Evolutionary conservation across 2,329 filamentous ascomycete species (phyloP).

Genomic region (Septoria linicola): DNA sequence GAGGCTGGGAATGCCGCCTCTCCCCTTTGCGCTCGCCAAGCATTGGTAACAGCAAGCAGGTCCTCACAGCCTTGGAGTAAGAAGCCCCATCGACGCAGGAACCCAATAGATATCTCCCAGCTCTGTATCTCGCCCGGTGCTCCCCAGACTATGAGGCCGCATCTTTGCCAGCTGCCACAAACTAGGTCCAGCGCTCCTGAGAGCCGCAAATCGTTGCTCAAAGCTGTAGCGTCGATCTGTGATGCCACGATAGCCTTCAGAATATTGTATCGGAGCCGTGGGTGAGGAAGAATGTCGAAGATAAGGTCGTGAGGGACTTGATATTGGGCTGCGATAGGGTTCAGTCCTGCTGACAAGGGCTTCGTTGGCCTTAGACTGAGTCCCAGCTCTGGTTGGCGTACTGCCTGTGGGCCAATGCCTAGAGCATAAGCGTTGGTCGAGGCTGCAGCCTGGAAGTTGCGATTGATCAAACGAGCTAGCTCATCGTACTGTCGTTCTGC

Average conservation of each 20-base stretch:
- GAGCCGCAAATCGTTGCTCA: conserved; percentile 27
- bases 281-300: conserved; percentile 34
- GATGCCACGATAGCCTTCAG: conserved; percentile 28
- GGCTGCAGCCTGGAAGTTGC: conserved; percentile 33
- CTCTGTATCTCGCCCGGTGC: conserved; percentile 42
- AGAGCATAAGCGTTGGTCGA: conserved; percentile 30
- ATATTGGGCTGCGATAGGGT: conserved; percentile 32
- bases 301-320: conserved; percentile 33
- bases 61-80: conserved; percentile 44
- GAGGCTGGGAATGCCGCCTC: conserved; percentile 28
- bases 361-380: conserved; percentile 22
- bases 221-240: conserved; percentile 29
- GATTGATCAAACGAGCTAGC: conserved; percentile 35
- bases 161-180: conserved; percentile 28
- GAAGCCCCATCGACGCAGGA: conserved; percentile 42
- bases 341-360: conserved; percentile 26
- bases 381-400: conserved; percentile 23
- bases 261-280: conserved; percentile 34
- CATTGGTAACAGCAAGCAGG: conserved; percentile 42
- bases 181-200: conserved; percentile 31
- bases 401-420: conserved; percentile 22
- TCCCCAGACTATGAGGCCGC: conserved; percentile 42
- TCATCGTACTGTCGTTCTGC: conserved; percentile 29
- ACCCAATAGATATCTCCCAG: conserved; percentile 47
- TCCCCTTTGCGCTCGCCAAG: conserved; percentile 41